phyloP scores from a whole-genome alignment of 768 basidiomycete species.

The Tulasnella sp. region DNA sequence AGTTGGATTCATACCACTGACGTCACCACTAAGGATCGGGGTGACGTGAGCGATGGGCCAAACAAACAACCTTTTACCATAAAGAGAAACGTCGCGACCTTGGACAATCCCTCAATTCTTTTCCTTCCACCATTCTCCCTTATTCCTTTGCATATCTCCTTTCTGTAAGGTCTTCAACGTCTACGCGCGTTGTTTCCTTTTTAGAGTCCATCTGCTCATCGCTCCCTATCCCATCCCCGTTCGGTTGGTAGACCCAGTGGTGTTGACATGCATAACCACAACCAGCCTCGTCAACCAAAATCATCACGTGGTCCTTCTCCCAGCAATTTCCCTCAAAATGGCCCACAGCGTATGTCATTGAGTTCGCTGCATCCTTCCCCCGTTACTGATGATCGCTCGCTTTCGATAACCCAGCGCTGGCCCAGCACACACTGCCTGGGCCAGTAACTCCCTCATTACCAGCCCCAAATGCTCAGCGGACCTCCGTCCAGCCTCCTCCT shows the following conservation, averaged over 20 bases:
- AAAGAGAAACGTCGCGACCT: background rate
- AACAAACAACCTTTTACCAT: background rate
- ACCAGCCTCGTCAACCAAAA: background rate
- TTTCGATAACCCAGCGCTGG: background rate
- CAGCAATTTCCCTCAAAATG: background rate
- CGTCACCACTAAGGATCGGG: too few species aligned
- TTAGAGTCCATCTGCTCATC: background rate
- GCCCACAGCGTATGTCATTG: background rate
- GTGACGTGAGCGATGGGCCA: too few species aligned
- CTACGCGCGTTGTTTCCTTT: background rate
- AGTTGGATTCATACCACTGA: too few species aligned
- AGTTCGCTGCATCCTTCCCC: background rate
- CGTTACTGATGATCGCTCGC: background rate
- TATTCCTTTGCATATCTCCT: background rate
- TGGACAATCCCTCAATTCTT: too few species aligned
- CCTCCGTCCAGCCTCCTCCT: too few species aligned
- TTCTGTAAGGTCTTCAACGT: background rate
- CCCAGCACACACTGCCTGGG: background rate
- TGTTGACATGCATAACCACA: background rate
- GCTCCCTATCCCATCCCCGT: background rate
- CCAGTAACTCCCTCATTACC: too few species aligned
- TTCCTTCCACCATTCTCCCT: background rate
- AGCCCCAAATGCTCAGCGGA: too few species aligned
- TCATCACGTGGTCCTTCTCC: background rate
- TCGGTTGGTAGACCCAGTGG: background rate